Evolutionary conservation across 192 early-diverging fungal species (phyloP), one percentile per base, ranked within the genome.

Genomic region (Coemansia sp.): DNA sequence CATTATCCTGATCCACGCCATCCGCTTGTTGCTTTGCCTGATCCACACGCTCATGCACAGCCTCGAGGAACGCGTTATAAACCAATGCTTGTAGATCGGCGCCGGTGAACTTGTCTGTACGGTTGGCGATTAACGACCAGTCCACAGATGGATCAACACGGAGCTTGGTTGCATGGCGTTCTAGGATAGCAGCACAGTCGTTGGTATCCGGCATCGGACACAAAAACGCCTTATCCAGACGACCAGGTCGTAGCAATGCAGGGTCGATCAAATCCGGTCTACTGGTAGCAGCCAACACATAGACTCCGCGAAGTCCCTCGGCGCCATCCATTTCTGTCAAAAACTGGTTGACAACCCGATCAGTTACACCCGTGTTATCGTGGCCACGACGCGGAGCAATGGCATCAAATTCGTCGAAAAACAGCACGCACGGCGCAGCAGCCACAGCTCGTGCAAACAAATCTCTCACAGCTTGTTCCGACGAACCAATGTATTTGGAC

Each of bases 251-350:
- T 22, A 93, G 69, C 59, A 94, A 72, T 5, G 90, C 91, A 7
- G 91, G 92, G 68, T 92, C 93, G 42, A 93, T 94, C 20, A 93
- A 80, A 62, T 93, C 91, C n/a, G 91, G 92, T 8, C 92, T 85
- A 55, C 90, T 91, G 31, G 61, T 97, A 0, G 97, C 97, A 7
- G 94, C 97, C 60, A 99, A 76, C 16, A 99, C 96, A 71, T 96
- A 99, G 2, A 99, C 97, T 36, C 97, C 97, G 42, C 91, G 88
- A 12, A 97, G 75, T 0, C 95, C 95, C 77, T 99, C 95, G 0
- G 97, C 97, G 66, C 97, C 97, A 73, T 99, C 97, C 94, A 99
- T 96, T 69, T 95, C 91, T 5, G 97, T 99, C 71, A 99, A 66
- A 84, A 99, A 90, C 77, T 99, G 97, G 76, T 99, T 99, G 18